phyloP scores from a whole-genome alignment of 805 yeast species.

The Metschnikowia dekortorum region DNA sequence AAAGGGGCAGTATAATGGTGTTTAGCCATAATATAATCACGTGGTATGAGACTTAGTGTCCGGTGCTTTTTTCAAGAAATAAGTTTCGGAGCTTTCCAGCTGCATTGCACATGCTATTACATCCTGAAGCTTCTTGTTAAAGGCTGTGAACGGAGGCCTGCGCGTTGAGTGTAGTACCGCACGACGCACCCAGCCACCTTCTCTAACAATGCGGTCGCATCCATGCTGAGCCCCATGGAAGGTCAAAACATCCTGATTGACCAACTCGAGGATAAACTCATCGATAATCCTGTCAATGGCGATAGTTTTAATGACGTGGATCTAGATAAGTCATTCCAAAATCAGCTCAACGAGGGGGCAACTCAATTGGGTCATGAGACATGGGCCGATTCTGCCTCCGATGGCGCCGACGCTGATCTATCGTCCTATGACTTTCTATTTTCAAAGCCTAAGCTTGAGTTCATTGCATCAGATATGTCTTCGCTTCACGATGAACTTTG shows the following conservation, averaged over 20 bases:
- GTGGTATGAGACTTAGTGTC: background rate
- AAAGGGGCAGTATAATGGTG: background rate
- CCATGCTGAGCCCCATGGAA: conserved; percentile 7
- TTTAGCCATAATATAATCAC: background rate
- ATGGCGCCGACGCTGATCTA: conserved; percentile 4
- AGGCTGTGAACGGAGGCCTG: background rate
- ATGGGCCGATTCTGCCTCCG: conserved; percentile 8
- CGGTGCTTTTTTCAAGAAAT: background rate
- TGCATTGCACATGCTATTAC: background rate
- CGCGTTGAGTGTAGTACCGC: background rate
- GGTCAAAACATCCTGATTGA: conserved; percentile 35
- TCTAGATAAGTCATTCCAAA: conserved; percentile 40
- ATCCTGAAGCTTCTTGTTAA: background rate
- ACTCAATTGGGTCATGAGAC: conserved; percentile 27
- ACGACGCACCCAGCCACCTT: background rate
- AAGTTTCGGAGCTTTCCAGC: background rate
- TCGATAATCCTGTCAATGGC: conserved; percentile 36
- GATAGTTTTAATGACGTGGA: conserved; percentile 26
- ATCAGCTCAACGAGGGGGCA: conserved; percentile 38
- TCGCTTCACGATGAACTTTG: conserved; percentile 26
- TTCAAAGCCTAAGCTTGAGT: conserved; percentile 29
- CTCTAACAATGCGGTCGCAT: background rate
- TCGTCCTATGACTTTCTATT: conserved; percentile 24
- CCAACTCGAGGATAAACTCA: conserved; percentile 44
- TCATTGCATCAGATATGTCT: conserved; percentile 26